Base-by-base conservation (phyloP, 306 rosid genomes). In the Prunus padus region DNA sequence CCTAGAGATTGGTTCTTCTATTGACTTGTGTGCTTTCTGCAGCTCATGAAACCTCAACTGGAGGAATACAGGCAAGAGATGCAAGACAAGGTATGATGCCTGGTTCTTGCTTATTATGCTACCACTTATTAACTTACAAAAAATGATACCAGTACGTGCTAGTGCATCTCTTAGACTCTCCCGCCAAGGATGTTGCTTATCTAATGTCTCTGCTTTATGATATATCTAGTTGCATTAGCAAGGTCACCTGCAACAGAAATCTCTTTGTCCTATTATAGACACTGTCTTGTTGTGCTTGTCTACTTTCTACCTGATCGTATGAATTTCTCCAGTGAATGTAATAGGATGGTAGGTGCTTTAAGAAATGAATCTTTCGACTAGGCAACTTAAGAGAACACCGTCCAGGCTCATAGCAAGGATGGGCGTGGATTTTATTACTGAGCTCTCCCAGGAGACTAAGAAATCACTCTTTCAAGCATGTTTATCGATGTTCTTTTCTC, bases 41-140 rank as follows among this genome's bases (percentile, higher is more conserved):
- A 95, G 99, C 52, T 87, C 73, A 67, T 90, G 85, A 92, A 89
- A 83, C 97, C 97, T 19, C 93, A 61, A 67, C 75, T 95, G 77
- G 93, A 88, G 77, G 87, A 85, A 42, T 71, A 87, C 71, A 89
- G 78, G 84, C 74, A 82, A 42, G 57, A 82, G 78, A 86, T 95
- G 83, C 72, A 86, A 2, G 84, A 84, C 25, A 78, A 82, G 93
- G 99, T 95, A 90, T 78, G 57, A 4, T 52, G 60, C 31, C 40
- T 52, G 19, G 52, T 75, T 82, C 60, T 49, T 77, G 26, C 62
- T 22, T 83, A 47, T 49, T 69, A 40, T 49, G 62, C 60, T 57
- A 56, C 76, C 25, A 42, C 75, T 76, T 79, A 18, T 44, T 65
- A 44, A 49, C 18, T 33, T 3, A 30, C 18, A 30, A 20, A 20